A percentile compares a stretch with the other conserved stretches of the same genome.
These are phyloP conservation scores for Arthrocladium fulminans DNA, from an alignment of 2,329 filamentous ascomycete genomes.

Conservation along the genomic window DNA sequence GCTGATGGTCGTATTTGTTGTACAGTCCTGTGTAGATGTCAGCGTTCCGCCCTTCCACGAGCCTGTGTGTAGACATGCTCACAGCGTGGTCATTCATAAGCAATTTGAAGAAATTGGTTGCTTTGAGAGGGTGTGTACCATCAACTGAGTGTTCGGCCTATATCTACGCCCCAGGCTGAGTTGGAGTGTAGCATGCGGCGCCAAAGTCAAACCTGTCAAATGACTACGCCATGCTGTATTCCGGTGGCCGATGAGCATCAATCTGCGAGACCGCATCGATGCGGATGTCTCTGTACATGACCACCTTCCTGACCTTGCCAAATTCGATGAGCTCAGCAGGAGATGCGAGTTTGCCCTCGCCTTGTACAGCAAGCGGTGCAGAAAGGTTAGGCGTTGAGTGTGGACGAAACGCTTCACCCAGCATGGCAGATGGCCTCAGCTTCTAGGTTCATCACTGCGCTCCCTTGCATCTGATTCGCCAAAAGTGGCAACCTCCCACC, in stretches of 20 bases:
- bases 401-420: not conserved
- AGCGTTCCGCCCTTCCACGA: not conserved
- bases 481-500: constrained; percentile 16
- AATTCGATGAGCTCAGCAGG: not conserved
- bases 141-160: constrained; percentile 24
- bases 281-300: constrained; percentile 21
- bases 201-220: not conserved
- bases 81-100: constrained; percentile 15
- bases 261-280: constrained; percentile 21
- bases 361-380: not conserved
- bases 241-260: constrained; percentile 19
- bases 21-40: constrained; percentile 14
- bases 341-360: not conserved
- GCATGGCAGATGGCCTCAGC: not conserved
- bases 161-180: constrained; percentile 21
- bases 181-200: constrained; percentile 18
- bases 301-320: constrained; percentile 11
- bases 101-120: constrained; percentile 22
- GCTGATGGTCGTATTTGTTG: constrained; percentile 19
- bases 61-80: constrained; percentile 12
- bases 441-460: not conserved
- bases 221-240: constrained; percentile 12
- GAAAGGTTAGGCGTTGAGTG: not conserved
- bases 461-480: not conserved
- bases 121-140: constrained; percentile 20